phyloP scores from a whole-genome alignment of 768 basidiomycete genomes.

The Mycena amicta region DNA sequence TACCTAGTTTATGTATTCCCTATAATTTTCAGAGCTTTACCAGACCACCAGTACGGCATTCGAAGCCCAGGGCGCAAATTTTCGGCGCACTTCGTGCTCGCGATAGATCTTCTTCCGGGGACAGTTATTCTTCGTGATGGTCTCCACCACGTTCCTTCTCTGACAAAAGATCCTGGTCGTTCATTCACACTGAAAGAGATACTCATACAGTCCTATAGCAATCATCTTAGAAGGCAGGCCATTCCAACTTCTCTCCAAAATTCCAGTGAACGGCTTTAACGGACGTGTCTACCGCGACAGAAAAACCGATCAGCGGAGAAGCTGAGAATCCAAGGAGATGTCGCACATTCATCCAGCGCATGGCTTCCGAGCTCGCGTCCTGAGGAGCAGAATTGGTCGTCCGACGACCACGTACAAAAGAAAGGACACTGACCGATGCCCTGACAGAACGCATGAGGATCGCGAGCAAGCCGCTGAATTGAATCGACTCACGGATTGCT shows the following conservation, averaged over 20 bases:
- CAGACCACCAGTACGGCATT: neutral
- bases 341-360: slow-evolving; percentile 74
- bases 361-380: slow-evolving; percentile 88
- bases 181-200: slow-evolving; percentile 1
- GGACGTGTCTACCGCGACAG: slow-evolving; percentile 57
- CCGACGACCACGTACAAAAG: neutral
- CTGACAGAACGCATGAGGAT: neutral
- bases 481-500: slow-evolving; percentile 70
- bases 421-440: slow-evolving; percentile 11
- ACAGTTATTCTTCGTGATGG: slow-evolving; percentile 14
- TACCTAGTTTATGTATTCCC: neutral
- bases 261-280: slow-evolving; percentile 88
- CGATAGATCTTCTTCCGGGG: neutral
- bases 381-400: slow-evolving; percentile 32
- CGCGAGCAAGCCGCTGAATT: slow-evolving; percentile 6
- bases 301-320: slow-evolving; percentile 31
- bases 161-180: slow-evolving; percentile 4
- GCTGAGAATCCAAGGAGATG: slow-evolving; percentile 30
- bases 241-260: slow-evolving; percentile 77
- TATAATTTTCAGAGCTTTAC: too few species aligned
- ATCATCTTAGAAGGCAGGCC: slow-evolving; percentile 46
- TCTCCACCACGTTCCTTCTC: slow-evolving; percentile 10
- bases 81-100: neutral
- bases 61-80: neutral
- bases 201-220: slow-evolving; percentile 4